phyloP scores from a whole-genome alignment of 2,329 filamentous ascomycete genomes.

The Sporothrix curviconia region DNA sequence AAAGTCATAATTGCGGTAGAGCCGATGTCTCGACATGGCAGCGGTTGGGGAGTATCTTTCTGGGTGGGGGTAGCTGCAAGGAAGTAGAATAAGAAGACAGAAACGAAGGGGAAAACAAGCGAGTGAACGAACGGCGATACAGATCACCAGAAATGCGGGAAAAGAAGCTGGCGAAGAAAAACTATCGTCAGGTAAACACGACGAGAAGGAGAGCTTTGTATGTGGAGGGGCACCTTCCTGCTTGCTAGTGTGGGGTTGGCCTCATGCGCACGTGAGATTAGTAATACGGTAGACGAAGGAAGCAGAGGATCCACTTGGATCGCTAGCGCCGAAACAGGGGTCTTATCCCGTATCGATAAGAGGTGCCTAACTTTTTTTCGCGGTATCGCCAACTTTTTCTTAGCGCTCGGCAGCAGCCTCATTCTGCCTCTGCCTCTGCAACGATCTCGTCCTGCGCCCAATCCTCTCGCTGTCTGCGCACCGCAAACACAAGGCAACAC shows the following conservation, averaged over 20 bases:
- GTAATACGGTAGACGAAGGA: background rate
- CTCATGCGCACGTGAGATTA: background rate
- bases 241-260: constrained; percentile 5
- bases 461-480: background rate
- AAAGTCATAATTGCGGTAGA: constrained; percentile 43
- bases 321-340: too few relatives aligned
- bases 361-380: constrained; percentile 10
- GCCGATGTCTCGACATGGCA: constrained; percentile 41
- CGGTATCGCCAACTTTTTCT: constrained; percentile 8
- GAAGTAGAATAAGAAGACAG: too few relatives aligned
- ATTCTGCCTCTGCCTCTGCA: background rate
- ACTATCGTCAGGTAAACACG: too few relatives aligned
- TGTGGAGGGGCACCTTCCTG: background rate
- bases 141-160: background rate
- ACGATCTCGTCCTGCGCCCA: too few relatives aligned
- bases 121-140: background rate
- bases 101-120: background rate
- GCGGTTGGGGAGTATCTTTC: too few relatives aligned
- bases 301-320: too few relatives aligned
- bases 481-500: background rate
- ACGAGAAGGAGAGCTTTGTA: background rate
- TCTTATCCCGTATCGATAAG: constrained; percentile 16
- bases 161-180: background rate
- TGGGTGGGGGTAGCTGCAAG: too few relatives aligned
- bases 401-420: background rate